Conservation (phyloP, 2,329 filamentous ascomycete species). For the Tolypocladium sp. region DNA sequence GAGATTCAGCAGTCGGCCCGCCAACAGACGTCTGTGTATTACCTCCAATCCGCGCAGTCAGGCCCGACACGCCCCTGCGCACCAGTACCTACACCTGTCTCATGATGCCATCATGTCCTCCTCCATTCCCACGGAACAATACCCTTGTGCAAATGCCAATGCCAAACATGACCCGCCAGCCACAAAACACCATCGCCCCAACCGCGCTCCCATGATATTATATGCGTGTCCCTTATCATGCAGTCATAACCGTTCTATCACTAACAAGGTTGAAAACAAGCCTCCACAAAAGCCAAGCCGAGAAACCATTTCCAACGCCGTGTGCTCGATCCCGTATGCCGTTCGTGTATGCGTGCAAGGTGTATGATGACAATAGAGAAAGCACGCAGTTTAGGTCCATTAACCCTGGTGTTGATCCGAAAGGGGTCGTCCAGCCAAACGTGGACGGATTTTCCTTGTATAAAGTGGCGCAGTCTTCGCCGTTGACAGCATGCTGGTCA, state of each 20-base stretch:
- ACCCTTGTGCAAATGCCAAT: neutral
- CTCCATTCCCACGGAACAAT: neutral
- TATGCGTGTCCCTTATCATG: neutral
- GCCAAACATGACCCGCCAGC: neutral
- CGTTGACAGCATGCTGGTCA: constrained; percentile 68
- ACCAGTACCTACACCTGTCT: neutral
- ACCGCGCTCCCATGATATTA: neutral
- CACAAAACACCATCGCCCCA: neutral
- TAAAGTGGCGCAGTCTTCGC: constrained; percentile 69
- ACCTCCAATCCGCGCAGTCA: neutral
- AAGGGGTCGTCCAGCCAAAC: neutral
- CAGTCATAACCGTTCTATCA: neutral
- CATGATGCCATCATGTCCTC: neutral
- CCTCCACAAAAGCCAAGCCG: neutral
- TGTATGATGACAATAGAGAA: too few species aligned
- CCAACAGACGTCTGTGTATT: neutral
- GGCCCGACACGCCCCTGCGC: neutral
- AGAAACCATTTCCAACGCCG: neutral
- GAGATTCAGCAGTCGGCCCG: neutral
- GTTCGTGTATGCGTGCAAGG: neutral
- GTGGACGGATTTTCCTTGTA: constrained; percentile 53
- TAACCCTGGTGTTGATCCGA: neutral
- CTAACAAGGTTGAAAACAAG: too few species aligned
- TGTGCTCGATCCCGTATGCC: neutral
- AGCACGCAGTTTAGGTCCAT: neutral